phyloP scores from a whole-genome alignment of 2,329 filamentous ascomycete species.

The Aspergillus vadensis region DNA sequence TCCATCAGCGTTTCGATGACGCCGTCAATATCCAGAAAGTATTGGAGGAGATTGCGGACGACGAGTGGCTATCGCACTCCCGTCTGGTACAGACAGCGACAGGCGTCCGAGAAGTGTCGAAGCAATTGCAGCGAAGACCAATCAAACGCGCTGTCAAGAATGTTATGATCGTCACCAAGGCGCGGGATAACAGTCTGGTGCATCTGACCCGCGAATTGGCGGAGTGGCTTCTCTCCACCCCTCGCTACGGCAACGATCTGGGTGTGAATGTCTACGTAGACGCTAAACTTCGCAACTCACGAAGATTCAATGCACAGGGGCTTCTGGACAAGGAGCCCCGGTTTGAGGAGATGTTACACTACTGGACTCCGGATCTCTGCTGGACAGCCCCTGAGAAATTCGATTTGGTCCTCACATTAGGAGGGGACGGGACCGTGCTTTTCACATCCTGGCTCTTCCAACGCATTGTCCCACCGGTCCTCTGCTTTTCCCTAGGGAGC shows the following conservation, averaged over 20 bases:
- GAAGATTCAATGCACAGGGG: conserved; percentile 77
- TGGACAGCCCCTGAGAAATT: conserved; percentile 93
- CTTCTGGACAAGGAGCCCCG: conserved; percentile 73
- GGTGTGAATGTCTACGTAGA: conserved; percentile 99
- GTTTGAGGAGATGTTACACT: conserved; percentile 82
- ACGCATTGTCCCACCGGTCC: conserved; percentile 85
- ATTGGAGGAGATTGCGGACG: conserved; percentile 86
- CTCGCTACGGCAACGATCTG: conserved; percentile 83
- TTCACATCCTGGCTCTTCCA: conserved; percentile 98
- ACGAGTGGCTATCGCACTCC: conserved; percentile 88
- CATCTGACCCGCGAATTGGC: conserved; percentile 84
- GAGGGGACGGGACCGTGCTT: conserved; percentile 94
- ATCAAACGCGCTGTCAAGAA: conserved; percentile 90
- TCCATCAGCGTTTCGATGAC: conserved; percentile 95
- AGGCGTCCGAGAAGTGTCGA: conserved; percentile 90
- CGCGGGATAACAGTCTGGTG: conserved; percentile 90
- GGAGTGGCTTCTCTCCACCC: conserved; percentile 83
- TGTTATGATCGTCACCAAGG: conserved; percentile 98
- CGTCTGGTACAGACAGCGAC: conserved; percentile 93
- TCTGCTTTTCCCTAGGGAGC: conserved; percentile 89
- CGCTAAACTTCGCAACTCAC: conserved; percentile 83
- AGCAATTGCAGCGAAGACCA: conserved; percentile 87
- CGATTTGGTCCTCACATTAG: conserved; percentile 88
- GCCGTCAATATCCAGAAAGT: conserved; percentile 94
- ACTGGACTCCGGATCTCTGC: conserved; percentile 96